Percentiles rank a stretch among this genome's conserved stretches.
phyloP scores from a whole-genome alignment of 2,329 filamentous ascomycete species.

The Beauveria australis region DNA sequence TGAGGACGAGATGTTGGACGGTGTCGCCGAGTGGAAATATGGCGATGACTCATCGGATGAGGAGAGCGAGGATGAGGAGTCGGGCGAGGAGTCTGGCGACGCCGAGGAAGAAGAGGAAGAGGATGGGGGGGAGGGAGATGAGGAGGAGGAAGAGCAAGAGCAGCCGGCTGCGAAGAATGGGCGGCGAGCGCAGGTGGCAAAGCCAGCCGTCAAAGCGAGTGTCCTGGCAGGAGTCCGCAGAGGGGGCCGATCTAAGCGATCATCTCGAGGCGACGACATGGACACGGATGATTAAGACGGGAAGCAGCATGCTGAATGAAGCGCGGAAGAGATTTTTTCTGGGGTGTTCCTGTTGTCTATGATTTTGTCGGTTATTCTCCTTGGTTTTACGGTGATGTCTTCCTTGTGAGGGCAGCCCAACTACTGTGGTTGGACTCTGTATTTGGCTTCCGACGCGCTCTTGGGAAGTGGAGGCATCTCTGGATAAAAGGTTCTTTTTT shows the following conservation, averaged over 20 bases:
- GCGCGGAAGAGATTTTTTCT: background rate
- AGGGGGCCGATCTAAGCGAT: slow-evolving; percentile 17
- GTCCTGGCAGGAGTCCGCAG: slow-evolving; percentile 15
- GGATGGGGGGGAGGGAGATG: background rate
- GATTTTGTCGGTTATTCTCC: background rate
- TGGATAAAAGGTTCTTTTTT: background rate
- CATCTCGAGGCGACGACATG: slow-evolving; percentile 25
- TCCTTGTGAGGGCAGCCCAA: background rate
- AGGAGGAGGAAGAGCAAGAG: slow-evolving; percentile 11
- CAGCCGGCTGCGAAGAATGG: slow-evolving; percentile 13
- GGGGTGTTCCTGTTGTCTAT: background rate
- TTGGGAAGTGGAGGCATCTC: background rate
- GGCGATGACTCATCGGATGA: slow-evolving; percentile 23
- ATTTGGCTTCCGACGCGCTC: background rate
- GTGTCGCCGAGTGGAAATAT: slow-evolving; percentile 53
- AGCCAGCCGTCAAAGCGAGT: slow-evolving; percentile 19
- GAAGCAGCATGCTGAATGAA: background rate
- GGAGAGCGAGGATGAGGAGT: slow-evolving; percentile 9
- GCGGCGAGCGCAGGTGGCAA: slow-evolving; percentile 15
- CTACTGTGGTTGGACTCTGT: background rate
- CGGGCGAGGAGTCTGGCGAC: slow-evolving; percentile 12
- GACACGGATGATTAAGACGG: slow-evolving; percentile 22
- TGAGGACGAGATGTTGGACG: slow-evolving; percentile 53
- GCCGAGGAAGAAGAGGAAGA: slow-evolving; percentile 11
- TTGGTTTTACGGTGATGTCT: background rate